Base-by-base conservation (phyloP, 345 rosid genomes). In the Arabis hirsuta region DNA sequence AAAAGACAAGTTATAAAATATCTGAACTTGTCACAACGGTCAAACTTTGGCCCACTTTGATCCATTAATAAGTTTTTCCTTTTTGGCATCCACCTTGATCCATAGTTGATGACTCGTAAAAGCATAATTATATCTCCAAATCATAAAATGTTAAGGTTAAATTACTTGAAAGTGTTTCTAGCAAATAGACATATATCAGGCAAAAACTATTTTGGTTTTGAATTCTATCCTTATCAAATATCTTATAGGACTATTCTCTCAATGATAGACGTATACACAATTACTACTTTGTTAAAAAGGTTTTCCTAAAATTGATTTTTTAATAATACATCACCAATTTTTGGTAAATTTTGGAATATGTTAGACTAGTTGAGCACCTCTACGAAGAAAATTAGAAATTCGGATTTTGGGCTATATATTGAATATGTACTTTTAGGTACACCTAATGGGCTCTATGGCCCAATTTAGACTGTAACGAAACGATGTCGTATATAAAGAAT, bases 81-180 rank as follows among this genome's bases (percentile, higher is more conserved):
- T 69, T 46, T 12, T 69, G 63, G 55, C 26, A 45, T 56, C 71
- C 73, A 58, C 26, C 19, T 69, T 47, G 57, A 69, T 47, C 39
- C 36, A 13, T 57, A 32, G 22, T 27, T 42, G 19, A 16, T 54
- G 61, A 29, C 13, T 55, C 53, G 20, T 43, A 24, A 69, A 69
- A 56, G 56, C 47, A 24, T 46, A 68, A 53, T 29, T 67, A 10
- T 34, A 67, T 41, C 13, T 38, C 7, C 36, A 24, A 36, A 24
- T 6, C 48, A 51, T 13, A 52, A 26, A 42, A 10, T 57, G 45
- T 46, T 47, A 19, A 5, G 14, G 22, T 36, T 57, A 38, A 34
- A 10, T 38, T 57, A 34, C 13, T 56, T 46, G 24, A 46, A 60
- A 39, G 24, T 26, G 50, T 42, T 60, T 60, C 38, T 14, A n/a